These are phyloP conservation scores for Ruellia speciosa DNA, from an alignment of 305 asterid genomes.

Conservation along the genomic window DNA sequence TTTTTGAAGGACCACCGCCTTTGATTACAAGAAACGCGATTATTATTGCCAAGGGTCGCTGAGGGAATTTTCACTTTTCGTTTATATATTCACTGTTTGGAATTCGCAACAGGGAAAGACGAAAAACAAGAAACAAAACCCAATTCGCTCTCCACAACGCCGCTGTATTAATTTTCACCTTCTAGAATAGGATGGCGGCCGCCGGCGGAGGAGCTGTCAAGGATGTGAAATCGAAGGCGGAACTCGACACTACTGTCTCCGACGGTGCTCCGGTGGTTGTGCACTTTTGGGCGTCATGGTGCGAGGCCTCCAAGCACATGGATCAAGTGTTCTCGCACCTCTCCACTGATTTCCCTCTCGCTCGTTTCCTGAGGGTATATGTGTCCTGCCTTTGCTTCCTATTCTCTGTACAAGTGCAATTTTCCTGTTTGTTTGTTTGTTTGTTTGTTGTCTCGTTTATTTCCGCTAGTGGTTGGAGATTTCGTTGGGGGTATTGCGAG, in stretches of 20 bases:
- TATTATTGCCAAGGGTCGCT: too few relatives aligned
- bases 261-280: constrained; percentile 48
- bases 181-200: constrained; percentile 33
- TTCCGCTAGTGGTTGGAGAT: neutral
- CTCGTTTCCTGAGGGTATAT: constrained; percentile 69
- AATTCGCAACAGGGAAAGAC: too few relatives aligned
- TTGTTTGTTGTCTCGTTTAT: neutral
- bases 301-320: constrained; percentile 99
- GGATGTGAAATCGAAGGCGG: constrained; percentile 75
- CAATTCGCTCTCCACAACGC: too few relatives aligned
- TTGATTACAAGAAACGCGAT: too few relatives aligned
- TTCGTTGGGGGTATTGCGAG: constrained; percentile 12
- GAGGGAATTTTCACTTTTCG: too few relatives aligned
- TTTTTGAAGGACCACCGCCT: too few relatives aligned
- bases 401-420: neutral
- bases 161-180: neutral
- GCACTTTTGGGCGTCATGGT: constrained; percentile 99
- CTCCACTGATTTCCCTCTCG: constrained; percentile 88
- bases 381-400: neutral
- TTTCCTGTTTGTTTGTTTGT: too few relatives aligned
- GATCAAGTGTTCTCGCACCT: constrained; percentile 95
- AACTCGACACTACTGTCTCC: constrained; percentile 43
- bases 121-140: too few relatives aligned
- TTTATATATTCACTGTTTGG: too few relatives aligned
- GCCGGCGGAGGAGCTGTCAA: constrained; percentile 66